These are phyloP conservation scores for Venturia carpophila DNA, from an alignment of 2,329 filamentous ascomycete genomes.

Conservation along the genomic window DNA sequence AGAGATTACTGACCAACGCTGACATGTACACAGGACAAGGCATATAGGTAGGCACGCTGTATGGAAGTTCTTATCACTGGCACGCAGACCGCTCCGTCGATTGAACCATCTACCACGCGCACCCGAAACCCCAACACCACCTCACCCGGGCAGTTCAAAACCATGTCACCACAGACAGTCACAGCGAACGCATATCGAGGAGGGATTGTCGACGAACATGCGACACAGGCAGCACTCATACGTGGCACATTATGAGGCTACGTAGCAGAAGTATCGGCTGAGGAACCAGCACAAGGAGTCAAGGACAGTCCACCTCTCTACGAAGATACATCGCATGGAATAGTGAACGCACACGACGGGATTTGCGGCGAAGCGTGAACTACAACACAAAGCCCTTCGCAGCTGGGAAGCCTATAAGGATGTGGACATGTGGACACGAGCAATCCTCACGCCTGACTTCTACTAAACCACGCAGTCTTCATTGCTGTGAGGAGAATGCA, in stretches of 20 bases:
- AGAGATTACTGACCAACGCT: too few species aligned
- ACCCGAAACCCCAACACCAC: constrained; percentile 35
- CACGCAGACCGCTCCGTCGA: too few species aligned
- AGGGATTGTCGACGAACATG: constrained; percentile 44
- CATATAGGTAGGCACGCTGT: too few species aligned
- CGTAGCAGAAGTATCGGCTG: constrained; percentile 39
- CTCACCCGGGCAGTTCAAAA: not conserved
- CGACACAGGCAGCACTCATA: constrained; percentile 40
- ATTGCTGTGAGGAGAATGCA: too few species aligned
- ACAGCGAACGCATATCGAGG: constrained; percentile 45
- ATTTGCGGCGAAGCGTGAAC: constrained; percentile 36
- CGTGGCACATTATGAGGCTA: constrained; percentile 41
- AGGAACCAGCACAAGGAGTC: too few species aligned
- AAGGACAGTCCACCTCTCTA: too few species aligned
- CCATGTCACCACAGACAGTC: constrained; percentile 29
- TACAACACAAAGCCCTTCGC: constrained; percentile 40
- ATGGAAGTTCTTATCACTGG: too few species aligned
- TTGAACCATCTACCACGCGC: too few species aligned
- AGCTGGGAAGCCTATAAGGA: not conserved
- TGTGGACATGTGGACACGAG: not conserved
- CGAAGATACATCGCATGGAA: constrained; percentile 32
- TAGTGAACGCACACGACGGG: constrained; percentile 38
- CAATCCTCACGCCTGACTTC: too few species aligned
- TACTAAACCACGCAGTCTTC: too few species aligned
- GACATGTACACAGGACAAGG: too few species aligned